Conservation (phyloP, 306 rosid species). For the Inga leiocalycina region DNA sequence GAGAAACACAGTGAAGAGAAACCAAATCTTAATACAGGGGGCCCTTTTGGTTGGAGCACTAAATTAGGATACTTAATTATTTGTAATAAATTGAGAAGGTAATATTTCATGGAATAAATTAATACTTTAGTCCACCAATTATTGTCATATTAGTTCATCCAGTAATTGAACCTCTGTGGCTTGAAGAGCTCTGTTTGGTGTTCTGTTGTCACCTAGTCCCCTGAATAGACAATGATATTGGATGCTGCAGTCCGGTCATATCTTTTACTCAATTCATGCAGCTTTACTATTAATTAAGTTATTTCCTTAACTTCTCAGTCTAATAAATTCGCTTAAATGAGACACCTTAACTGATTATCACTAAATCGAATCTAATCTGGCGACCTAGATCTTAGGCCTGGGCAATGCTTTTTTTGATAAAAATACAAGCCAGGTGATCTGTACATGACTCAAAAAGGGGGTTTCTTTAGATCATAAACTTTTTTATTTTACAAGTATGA, state of each 20-base stretch:
- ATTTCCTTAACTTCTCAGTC: conserved; percentile 29
- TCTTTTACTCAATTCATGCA: conserved; percentile 8
- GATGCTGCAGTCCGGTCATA: conserved; percentile 21
- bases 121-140: neutral
- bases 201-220: conserved; percentile 16
- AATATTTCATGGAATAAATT: neutral
- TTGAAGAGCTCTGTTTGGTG: conserved; percentile 10
- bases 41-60: neutral
- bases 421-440: conserved; percentile 17
- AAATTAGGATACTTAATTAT: neutral
- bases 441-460: neutral
- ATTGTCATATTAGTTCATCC: conserved; percentile 13
- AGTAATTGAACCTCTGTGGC: conserved; percentile 24
- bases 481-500: neutral
- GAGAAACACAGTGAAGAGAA: neutral
- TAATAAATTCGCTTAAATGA: conserved; percentile 14
- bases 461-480: conserved; percentile 24
- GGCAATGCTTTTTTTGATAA: conserved; percentile 12
- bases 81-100: neutral
- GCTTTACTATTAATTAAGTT: conserved; percentile 1
- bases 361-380: conserved; percentile 16
- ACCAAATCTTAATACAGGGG: neutral
- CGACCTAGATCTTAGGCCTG: conserved; percentile 23
- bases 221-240: conserved; percentile 14
- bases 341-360: conserved; percentile 18